Evolutionary conservation across 305 asterid species (phyloP).

Genomic region (Rubia peregrina): DNA sequence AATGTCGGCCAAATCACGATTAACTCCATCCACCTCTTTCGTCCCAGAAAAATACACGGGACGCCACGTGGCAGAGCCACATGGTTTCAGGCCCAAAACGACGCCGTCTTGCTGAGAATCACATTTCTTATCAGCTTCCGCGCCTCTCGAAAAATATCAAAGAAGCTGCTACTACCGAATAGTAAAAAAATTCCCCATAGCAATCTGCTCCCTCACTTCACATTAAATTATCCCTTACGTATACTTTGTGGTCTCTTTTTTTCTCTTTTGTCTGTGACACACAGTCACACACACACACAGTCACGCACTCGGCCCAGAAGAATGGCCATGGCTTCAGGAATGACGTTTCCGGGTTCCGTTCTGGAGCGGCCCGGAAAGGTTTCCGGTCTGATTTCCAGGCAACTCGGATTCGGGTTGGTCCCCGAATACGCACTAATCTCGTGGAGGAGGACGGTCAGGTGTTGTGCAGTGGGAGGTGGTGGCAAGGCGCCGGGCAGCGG

Average conservation of each 20-base stretch:
- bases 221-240: conserved; percentile 18
- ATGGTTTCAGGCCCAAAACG: not conserved
- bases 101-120: not conserved
- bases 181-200: too few relatives aligned
- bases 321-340: conserved; percentile 24
- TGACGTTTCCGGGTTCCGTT: not conserved
- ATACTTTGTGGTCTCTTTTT: not conserved
- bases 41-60: not conserved
- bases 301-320: not conserved
- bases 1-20: not conserved
- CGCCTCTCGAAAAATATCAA: conserved; percentile 10
- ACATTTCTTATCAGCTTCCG: conserved; percentile 9
- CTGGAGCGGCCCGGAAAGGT: not conserved
- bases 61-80: not conserved
- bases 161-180: not conserved
- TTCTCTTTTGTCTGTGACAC: not conserved
- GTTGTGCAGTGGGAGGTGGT: not conserved
- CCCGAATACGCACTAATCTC: too few relatives aligned
- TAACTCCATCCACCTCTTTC: not conserved
- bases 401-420: conserved; percentile 34
- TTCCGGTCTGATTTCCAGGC: conserved; percentile 25
- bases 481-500: conserved; percentile 10
- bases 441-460: conserved; percentile 15
- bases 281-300: not conserved
- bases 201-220: not conserved